Percentiles rank a stretch among this genome's conserved stretches.
Conservation (phyloP, 2,329 filamentous ascomycete species). For the Claviceps purpurea region DNA sequence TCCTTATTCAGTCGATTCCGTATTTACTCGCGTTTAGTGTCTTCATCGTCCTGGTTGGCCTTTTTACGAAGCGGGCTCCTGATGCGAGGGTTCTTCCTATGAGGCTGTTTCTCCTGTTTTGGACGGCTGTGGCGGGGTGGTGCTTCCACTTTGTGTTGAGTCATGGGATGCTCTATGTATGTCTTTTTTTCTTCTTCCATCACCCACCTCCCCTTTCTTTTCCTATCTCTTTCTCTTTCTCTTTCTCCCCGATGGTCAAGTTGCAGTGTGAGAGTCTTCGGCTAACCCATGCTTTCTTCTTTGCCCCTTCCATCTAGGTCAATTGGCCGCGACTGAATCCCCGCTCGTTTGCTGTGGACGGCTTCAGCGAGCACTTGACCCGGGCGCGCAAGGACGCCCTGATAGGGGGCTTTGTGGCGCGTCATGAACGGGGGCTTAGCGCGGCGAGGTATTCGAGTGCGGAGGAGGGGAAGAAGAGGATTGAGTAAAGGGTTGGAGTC, state of each 20-base stretch:
- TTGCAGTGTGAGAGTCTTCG: not conserved
- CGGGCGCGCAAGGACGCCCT: slow-evolving; percentile 73
- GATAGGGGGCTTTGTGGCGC: slow-evolving; percentile 54
- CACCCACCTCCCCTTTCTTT: not conserved
- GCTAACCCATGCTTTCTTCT: not conserved
- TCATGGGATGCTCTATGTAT: slow-evolving; percentile 89
- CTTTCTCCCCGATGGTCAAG: not conserved
- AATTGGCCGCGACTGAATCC: slow-evolving; percentile 98
- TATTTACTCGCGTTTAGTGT: slow-evolving; percentile 78
- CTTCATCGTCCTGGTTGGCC: slow-evolving; percentile 67
- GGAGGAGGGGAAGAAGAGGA: slow-evolving; percentile 97
- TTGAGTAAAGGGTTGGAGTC: slow-evolving; percentile 47
- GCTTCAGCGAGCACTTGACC: slow-evolving; percentile 73
- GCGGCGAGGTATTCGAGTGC: slow-evolving; percentile 70
- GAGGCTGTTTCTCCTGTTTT: slow-evolving; percentile 70
- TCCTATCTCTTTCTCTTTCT: not conserved
- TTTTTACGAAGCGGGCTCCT: slow-evolving; percentile 58
- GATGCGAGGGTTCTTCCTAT: slow-evolving; percentile 69
- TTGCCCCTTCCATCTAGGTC: slow-evolving; percentile 41
- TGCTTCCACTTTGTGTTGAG: slow-evolving; percentile 62
- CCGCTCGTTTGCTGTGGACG: slow-evolving; percentile 71
- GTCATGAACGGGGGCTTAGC: slow-evolving; percentile 73
- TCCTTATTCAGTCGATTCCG: slow-evolving; percentile 85
- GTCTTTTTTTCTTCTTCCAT: slow-evolving; percentile 23
- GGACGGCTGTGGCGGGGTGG: slow-evolving; percentile 57